These are phyloP conservation scores for Prunus armeniaca DNA, from an alignment of 306 rosid species.

Conservation along the genomic window DNA sequence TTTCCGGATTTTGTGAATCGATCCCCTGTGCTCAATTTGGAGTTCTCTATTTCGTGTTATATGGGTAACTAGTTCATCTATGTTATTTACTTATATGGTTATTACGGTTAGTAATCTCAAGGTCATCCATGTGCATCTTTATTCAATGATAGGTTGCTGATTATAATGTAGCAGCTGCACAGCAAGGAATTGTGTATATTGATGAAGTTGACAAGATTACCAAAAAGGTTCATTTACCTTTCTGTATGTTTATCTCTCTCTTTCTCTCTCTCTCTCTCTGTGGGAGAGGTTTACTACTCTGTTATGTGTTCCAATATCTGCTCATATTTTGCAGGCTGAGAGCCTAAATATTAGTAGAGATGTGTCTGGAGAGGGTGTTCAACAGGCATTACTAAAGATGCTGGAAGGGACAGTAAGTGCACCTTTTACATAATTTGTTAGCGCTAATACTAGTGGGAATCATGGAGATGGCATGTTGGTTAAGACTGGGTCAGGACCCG, in stretches of 20 bases:
- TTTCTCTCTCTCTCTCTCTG: not conserved
- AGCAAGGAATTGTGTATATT: slow-evolving; percentile 96
- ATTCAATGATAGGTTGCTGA: slow-evolving; percentile 72
- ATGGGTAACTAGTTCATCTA: not conserved
- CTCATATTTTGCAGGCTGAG: slow-evolving; percentile 69
- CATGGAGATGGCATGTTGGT: not conserved
- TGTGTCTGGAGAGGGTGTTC: slow-evolving; percentile 99
- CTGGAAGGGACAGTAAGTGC: slow-evolving; percentile 96
- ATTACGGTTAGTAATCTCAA: not conserved
- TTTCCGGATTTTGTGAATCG: not conserved
- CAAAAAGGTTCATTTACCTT: slow-evolving; percentile 62
- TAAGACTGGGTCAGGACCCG: not conserved
- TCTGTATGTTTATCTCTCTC: not conserved
- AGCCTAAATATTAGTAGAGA: slow-evolving; percentile 96
- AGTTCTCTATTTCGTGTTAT: not conserved
- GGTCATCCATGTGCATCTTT: not conserved
- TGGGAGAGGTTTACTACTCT: not conserved
- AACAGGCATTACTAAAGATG: slow-evolving; percentile 94
- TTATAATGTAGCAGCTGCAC: slow-evolving; percentile 93
- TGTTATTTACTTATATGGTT: not conserved
- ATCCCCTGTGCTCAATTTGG: not conserved
- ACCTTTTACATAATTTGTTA: slow-evolving; percentile 5
- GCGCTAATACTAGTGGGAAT: not conserved
- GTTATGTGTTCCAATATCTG: slow-evolving; percentile 11
- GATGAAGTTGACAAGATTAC: slow-evolving; percentile 99